These are phyloP conservation scores for Spizellomyces punctatus DNA, from an alignment of 192 early-diverging fungal genomes.

Conservation along the genomic window DNA sequence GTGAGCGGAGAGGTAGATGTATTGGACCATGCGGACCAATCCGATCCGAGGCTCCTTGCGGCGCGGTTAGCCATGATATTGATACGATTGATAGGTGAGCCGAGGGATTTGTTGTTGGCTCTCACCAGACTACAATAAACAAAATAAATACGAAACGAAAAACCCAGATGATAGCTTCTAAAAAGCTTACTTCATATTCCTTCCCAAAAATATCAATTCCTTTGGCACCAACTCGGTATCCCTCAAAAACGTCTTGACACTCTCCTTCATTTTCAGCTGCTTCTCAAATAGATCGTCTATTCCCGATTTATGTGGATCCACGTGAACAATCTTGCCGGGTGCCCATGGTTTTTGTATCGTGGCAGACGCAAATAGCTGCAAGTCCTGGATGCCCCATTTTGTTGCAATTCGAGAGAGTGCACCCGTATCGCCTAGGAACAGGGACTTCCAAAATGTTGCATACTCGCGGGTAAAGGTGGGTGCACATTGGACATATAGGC, in stretches of 20 bases:
- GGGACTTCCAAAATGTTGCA: slow-evolving; percentile 81
- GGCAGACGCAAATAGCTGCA: slow-evolving; percentile 68
- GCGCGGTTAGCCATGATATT: slow-evolving; percentile 85
- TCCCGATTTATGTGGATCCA: slow-evolving; percentile 31
- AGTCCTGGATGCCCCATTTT: slow-evolving; percentile 66
- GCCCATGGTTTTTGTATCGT: slow-evolving; percentile 71
- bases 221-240: slow-evolving; percentile 75
- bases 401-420: slow-evolving; percentile 65
- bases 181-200: slow-evolving; percentile 76
- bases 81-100: slow-evolving; percentile 86
- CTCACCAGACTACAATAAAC: slow-evolving; percentile 38
- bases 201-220: slow-evolving; percentile 86
- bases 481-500: slow-evolving; percentile 82
- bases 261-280: slow-evolving; percentile 76
- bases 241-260: slow-evolving; percentile 69
- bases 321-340: slow-evolving; percentile 48
- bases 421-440: slow-evolving; percentile 73
- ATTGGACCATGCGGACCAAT: slow-evolving; percentile 39
- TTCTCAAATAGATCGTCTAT: slow-evolving; percentile 65
- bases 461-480: slow-evolving; percentile 74
- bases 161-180: slow-evolving; percentile 2
- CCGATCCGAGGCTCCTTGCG: slow-evolving; percentile 50
- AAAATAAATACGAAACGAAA: slow-evolving; percentile 27
- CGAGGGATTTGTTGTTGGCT: slow-evolving; percentile 82
- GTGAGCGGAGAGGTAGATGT: background rate